Evolutionary conservation across 129 eudicot genomes (phyloP).

Genomic region (Flaveria sonorensis): DNA sequence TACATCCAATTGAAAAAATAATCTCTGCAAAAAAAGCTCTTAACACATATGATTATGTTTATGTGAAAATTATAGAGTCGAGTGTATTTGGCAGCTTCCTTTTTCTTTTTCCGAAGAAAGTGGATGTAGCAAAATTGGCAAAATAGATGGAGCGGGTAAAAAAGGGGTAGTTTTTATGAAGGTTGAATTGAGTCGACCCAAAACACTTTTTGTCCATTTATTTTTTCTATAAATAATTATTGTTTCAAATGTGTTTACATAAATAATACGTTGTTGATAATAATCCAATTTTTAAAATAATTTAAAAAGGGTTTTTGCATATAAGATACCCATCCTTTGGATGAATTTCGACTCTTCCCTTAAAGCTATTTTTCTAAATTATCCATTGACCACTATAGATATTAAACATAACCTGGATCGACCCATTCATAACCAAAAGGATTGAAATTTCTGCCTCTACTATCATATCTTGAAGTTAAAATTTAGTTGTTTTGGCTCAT

Average conservation of each 20-base stretch:
- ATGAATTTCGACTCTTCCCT: neutral
- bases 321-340: neutral
- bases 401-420: neutral
- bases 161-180: neutral
- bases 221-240: neutral
- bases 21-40: neutral
- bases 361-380: neutral
- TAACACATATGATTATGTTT: neutral
- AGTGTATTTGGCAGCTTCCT: neutral
- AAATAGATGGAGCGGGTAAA: neutral
- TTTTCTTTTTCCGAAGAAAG: neutral
- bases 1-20: neutral
- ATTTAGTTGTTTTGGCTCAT: slow-evolving; percentile 12
- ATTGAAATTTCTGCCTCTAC: neutral
- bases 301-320: neutral
- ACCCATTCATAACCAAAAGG: neutral
- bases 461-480: slow-evolving; percentile 10
- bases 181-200: neutral
- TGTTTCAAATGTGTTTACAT: neutral
- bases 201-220: neutral
- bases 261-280: neutral
- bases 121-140: neutral
- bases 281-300: neutral
- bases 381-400: neutral
- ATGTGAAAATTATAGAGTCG: neutral